Percentiles rank a stretch among this genome's conserved stretches.
phyloP scores from a whole-genome alignment of 2,329 filamentous ascomycete species.

The Scedosporium boydii region DNA sequence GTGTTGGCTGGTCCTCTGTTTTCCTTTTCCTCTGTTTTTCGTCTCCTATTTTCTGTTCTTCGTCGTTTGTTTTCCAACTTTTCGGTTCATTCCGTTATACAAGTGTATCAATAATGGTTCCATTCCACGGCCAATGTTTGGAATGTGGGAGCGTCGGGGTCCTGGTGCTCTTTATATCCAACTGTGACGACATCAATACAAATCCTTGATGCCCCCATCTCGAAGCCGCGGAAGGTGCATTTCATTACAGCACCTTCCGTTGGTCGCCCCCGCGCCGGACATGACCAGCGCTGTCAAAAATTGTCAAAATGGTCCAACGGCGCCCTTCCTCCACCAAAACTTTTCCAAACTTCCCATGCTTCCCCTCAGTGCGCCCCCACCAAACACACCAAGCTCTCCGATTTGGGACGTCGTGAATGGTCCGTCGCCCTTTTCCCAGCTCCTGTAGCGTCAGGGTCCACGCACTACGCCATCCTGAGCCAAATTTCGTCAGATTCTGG shows the following conservation, averaged over 20 bases:
- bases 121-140: neutral
- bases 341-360: neutral
- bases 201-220: neutral
- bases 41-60: neutral
- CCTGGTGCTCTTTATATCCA: neutral
- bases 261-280: neutral
- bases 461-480: slow-evolving; percentile 4
- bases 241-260: neutral
- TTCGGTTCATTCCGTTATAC: neutral
- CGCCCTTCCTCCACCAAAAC: neutral
- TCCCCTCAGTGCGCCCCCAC: neutral
- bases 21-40: neutral
- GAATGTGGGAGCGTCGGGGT: neutral
- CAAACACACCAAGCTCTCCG: neutral
- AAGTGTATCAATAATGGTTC: neutral
- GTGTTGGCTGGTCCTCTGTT: neutral
- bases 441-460: neutral
- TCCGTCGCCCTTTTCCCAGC: neutral
- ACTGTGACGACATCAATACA: neutral
- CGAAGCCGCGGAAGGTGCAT: neutral
- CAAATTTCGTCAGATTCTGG: slow-evolving; percentile 5
- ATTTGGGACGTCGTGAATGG: neutral
- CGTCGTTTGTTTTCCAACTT: neutral
- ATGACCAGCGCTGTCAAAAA: neutral
- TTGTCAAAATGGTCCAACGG: neutral